Percentiles rank a stretch among this genome's conserved stretches.
These are phyloP conservation scores for Alternaria longipes DNA, from an alignment of 2,329 filamentous ascomycete species.

Conservation along the genomic window DNA sequence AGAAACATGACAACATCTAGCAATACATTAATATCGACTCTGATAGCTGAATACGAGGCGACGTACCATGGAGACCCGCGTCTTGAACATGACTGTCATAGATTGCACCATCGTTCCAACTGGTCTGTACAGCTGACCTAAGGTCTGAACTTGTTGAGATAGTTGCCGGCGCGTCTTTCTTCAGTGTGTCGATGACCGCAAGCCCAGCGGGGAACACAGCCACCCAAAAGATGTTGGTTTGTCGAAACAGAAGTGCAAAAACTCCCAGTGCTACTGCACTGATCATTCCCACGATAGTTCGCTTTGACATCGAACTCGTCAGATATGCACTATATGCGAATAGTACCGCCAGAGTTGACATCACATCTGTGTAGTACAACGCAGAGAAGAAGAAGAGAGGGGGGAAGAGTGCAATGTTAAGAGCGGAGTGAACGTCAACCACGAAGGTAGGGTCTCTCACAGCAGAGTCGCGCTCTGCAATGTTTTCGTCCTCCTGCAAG, in stretches of 20 bases:
- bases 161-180: slow-evolving; percentile 17
- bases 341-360: slow-evolving; percentile 80
- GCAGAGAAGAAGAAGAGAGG: slow-evolving; percentile 95
- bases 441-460: slow-evolving; percentile 41
- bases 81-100: slow-evolving; percentile 35
- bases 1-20: slow-evolving; percentile 47
- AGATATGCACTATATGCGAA: slow-evolving; percentile 68
- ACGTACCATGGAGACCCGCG: slow-evolving; percentile 37
- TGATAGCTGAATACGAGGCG: too few relatives aligned
- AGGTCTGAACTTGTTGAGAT: slow-evolving; percentile 1
- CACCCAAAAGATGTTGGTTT: slow-evolving; percentile 98
- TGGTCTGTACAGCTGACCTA: slow-evolving; percentile 18
- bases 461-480: background rate
- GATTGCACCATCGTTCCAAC: slow-evolving; percentile 36
- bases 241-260: slow-evolving; percentile 77
- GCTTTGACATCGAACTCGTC: slow-evolving; percentile 30
- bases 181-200: slow-evolving; percentile 42
- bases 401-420: slow-evolving; percentile 87
- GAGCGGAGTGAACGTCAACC: slow-evolving; percentile 66
- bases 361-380: slow-evolving; percentile 92
- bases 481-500: background rate
- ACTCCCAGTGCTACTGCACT: slow-evolving; percentile 65
- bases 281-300: slow-evolving; percentile 21
- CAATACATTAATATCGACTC: slow-evolving; percentile 8
- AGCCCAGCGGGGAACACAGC: slow-evolving; percentile 75